Evolutionary conservation across 352 stramenopile genomes (phyloP).

Genomic region (Pythium insidiosum): DNA sequence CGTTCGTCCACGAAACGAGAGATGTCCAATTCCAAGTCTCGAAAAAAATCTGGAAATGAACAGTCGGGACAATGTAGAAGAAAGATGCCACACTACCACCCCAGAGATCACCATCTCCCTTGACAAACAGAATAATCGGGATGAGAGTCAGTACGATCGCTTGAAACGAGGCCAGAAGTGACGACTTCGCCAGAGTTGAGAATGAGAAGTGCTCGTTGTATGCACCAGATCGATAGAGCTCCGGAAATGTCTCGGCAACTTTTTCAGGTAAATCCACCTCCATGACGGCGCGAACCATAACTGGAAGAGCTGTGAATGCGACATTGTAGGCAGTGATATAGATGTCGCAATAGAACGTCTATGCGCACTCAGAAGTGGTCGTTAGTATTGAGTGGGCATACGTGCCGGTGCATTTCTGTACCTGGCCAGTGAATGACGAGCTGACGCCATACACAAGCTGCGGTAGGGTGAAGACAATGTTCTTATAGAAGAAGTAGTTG

Average conservation of each 20-base stretch:
- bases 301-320: conserved; percentile 87
- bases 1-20: conserved; percentile 30
- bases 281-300: conserved; percentile 70
- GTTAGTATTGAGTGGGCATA: too few relatives aligned
- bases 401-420: too few relatives aligned
- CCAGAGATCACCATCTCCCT: conserved; percentile 68
- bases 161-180: conserved; percentile 39
- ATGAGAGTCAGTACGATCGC: conserved; percentile 49
- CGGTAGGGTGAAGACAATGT: conserved; percentile 88
- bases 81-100: conserved; percentile 89
- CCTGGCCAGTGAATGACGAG: conserved; percentile 84
- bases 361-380: too few relatives aligned
- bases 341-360: conserved; percentile 76
- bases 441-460: conserved; percentile 85
- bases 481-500: conserved; percentile 99
- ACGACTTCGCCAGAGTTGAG: conserved; percentile 29
- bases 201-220: conserved; percentile 58
- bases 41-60: conserved; percentile 83
- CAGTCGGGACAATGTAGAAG: conserved; percentile 89
- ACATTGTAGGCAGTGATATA: conserved; percentile 95
- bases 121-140: conserved; percentile 45
- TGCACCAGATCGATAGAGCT: conserved; percentile 58
- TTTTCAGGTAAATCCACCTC: conserved; percentile 67
- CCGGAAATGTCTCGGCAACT: conserved; percentile 57
- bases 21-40: conserved; percentile 79